phyloP scores from a whole-genome alignment of 2,329 filamentous ascomycete species.

The Zymoseptoria passerinii region DNA sequence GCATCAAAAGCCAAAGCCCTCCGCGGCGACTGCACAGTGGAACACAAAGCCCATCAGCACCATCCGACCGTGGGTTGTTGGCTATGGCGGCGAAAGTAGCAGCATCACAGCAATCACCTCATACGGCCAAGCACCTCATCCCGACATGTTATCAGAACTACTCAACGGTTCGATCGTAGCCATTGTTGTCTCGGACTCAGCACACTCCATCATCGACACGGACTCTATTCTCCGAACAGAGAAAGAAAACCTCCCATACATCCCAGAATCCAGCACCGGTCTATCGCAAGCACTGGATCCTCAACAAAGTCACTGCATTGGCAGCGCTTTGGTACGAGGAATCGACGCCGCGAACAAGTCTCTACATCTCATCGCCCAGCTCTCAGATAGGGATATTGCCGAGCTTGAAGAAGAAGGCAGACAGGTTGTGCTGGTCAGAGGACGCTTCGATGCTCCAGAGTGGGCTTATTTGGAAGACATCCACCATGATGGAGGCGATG shows the following conservation, averaged over 20 bases:
- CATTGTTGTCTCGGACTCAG: slow-evolving; percentile 50
- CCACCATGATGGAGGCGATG: slow-evolving; percentile 25
- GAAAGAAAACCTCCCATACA: slow-evolving; percentile 53
- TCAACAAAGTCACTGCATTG: slow-evolving; percentile 49
- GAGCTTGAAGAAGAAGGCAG: slow-evolving; percentile 6
- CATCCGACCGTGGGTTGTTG: slow-evolving; percentile 53
- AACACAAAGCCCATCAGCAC: slow-evolving; percentile 48
- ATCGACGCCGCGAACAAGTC: slow-evolving; percentile 49
- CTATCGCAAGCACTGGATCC: slow-evolving; percentile 49
- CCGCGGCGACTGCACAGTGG: slow-evolving; percentile 34
- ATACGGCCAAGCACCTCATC: slow-evolving; percentile 56
- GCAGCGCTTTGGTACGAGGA: slow-evolving; percentile 61
- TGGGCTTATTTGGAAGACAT: slow-evolving; percentile 64
- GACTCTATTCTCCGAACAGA: slow-evolving; percentile 33
- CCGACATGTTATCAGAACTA: slow-evolving; percentile 52
- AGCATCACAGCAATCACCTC: slow-evolving; percentile 59
- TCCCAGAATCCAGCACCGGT: slow-evolving; percentile 47
- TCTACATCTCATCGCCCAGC: slow-evolving; percentile 60
- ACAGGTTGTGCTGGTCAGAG: slow-evolving; percentile 56
- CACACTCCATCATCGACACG: slow-evolving; percentile 2
- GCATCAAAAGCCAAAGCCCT: slow-evolving; percentile 37
- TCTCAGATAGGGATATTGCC: slow-evolving; percentile 30
- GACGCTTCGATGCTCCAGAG: slow-evolving; percentile 58
- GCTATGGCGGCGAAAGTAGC: slow-evolving; percentile 44
- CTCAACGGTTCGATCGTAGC: slow-evolving; percentile 65